Evolutionary conservation across 345 rosid species (phyloP).

Genomic region (Gossypium sturtianum): DNA sequence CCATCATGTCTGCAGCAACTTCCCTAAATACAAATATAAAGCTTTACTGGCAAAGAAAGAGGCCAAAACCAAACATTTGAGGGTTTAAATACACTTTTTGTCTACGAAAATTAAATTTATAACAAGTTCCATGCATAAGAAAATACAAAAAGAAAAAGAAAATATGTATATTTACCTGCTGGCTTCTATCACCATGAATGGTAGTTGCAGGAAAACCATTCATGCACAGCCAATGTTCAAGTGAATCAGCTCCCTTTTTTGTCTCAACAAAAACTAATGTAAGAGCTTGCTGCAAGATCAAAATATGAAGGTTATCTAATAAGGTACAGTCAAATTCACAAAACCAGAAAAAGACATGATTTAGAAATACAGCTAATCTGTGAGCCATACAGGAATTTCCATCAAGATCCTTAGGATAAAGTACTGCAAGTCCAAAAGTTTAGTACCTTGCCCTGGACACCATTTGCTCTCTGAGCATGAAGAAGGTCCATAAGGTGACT

Average conservation of each 20-base stretch:
- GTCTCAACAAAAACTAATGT: conserved; percentile 99
- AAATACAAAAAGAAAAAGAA: neutral
- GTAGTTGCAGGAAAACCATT: conserved; percentile 93
- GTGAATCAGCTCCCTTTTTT: conserved; percentile 88
- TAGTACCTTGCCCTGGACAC: conserved; percentile 69
- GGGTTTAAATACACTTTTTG: neutral
- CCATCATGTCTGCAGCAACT: neutral
- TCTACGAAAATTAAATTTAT: neutral
- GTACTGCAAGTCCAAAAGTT: neutral
- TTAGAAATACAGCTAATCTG: neutral
- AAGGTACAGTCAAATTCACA: neutral
- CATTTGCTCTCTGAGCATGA: conserved; percentile 88
- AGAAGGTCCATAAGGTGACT: conserved; percentile 99
- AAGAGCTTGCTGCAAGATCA: conserved; percentile 73
- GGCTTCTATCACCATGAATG: conserved; percentile 95
- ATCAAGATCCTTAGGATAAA: neutral
- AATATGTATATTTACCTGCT: conserved; percentile 45
- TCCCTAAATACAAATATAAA: neutral
- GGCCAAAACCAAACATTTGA: neutral
- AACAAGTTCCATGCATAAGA: neutral
- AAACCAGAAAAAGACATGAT: neutral
- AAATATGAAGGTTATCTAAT: conserved; percentile 7
- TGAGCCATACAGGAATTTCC: neutral
- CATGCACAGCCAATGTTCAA: conserved; percentile 80
- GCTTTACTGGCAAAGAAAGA: neutral